Evolutionary conservation across 306 rosid genomes (phyloP).

Genomic region (Casuarina glauca): DNA sequence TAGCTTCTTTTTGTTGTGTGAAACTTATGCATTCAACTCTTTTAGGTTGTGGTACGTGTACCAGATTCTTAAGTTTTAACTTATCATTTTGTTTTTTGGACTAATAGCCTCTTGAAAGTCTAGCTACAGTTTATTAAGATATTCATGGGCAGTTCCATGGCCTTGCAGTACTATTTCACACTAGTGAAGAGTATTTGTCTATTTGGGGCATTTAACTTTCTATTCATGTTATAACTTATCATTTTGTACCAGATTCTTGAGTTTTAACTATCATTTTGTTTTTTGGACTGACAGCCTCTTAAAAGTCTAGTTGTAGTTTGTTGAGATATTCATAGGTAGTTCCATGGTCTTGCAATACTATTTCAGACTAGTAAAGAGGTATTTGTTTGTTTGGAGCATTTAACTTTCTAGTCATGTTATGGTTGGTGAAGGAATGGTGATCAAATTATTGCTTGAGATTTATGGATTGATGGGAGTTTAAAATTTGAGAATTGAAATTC

Average conservation of each 20-base stretch:
- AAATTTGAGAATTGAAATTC: neutral
- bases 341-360: slow-evolving; percentile 97
- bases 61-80: slow-evolving; percentile 9
- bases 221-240: too few relatives aligned
- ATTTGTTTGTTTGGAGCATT: slow-evolving; percentile 23
- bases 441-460: slow-evolving; percentile 8
- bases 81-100: slow-evolving; percentile 24
- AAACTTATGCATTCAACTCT: neutral
- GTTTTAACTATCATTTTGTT: slow-evolving; percentile 20
- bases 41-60: slow-evolving; percentile 19
- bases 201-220: too few relatives aligned
- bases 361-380: slow-evolving; percentile 98
- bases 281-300: slow-evolving; percentile 75
- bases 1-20: neutral
- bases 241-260: neutral
- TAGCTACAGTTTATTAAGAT: too few relatives aligned
- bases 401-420: slow-evolving; percentile 7
- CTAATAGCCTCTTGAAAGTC: neutral
- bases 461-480: neutral
- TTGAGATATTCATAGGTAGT: slow-evolving; percentile 97
- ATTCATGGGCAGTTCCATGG: too few relatives aligned
- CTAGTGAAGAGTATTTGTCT: too few relatives aligned
- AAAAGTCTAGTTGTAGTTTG: slow-evolving; percentile 94
- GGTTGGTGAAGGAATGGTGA: slow-evolving; percentile 14
- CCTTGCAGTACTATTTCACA: too few relatives aligned